phyloP scores from a whole-genome alignment of 345 rosid species.

The Zanthoxylum bungeanum region DNA sequence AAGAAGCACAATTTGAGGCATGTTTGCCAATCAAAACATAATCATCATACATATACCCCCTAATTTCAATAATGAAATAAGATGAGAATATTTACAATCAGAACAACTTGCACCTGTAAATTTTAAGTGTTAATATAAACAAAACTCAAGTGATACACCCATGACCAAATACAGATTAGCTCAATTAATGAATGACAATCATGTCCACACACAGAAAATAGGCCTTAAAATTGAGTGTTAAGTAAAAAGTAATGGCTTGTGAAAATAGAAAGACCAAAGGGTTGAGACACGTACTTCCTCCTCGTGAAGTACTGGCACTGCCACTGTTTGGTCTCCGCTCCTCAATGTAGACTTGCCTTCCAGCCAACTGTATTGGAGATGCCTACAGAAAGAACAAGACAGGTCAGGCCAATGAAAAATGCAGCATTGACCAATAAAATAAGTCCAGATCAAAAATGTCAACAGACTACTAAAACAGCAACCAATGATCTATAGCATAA shows the following conservation, averaged over 20 bases:
- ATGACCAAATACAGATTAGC: background rate
- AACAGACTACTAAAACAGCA: background rate
- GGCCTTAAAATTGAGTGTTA: too few relatives aligned
- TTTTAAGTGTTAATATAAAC: background rate
- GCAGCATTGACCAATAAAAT: background rate
- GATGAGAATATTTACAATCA: background rate
- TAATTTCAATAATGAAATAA: background rate
- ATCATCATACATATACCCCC: background rate
- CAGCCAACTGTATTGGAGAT: too few relatives aligned
- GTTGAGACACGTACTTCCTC: constrained; percentile 63
- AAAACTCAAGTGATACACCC: background rate
- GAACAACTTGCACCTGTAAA: background rate
- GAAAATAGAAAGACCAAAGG: background rate
- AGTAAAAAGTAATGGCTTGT: too few relatives aligned
- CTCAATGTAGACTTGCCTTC: constrained; percentile 83
- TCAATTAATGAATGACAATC: background rate
- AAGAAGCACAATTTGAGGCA: background rate
- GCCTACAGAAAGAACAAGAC: constrained; percentile 46
- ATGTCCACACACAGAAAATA: background rate
- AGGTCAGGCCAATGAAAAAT: background rate
- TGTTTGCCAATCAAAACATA: background rate
- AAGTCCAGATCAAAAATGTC: background rate
- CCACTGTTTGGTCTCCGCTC: constrained; percentile 89
- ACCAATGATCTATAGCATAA: background rate
- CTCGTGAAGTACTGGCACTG: constrained; percentile 67